Evolutionary conservation across 768 basidiomycete species (phyloP), one percentile per base, ranked within the genome.

Genomic region (Pleurotus tuber-regium): DNA sequence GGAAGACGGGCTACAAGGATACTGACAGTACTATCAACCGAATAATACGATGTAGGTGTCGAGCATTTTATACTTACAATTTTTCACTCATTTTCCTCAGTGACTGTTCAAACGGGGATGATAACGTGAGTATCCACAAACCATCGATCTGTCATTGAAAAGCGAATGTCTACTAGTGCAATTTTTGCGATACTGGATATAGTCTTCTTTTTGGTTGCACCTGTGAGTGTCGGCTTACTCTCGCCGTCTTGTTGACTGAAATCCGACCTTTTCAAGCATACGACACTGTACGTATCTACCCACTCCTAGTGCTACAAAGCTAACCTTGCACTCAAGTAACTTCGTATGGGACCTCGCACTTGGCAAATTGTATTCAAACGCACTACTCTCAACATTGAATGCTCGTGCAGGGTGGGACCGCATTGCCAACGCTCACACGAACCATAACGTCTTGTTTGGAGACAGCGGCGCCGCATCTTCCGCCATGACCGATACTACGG

Each of bases 21-120:
- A 73, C 70, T 0, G 73, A 74, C 47, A 58, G 66, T 43, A 66
- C 64, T 2, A 66, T 69, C 49, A 61, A 65, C 35, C 64, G 64
- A 54, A 69, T 69, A 23, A 67, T 68, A 21, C 59, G 66, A 47
- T 59, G 69, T 69, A 49, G 8, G 61, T 39, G 12, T 26, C n/a
- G 12, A 19, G 10, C 16, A 18, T 18, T n/a, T 16, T 18, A 12
- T 8, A 9, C 26, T 39, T 47, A 12, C 42, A 46, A 54, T 48
- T 54, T 31, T 54, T 59, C 7, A 46, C 56, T 24, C 30, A 26
- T 24, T 2, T 23, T 11, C 21, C 9, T 7, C 54, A 59, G 58
- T 63, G 23, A 68, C 68, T 1, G 57, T 70, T 8, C 67, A 70
- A 38, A 70, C 68, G 1, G 68, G 68, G 11, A 30, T 65, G 19